Evolutionary conservation across 129 eudicot species (phyloP), one percentile per base, ranked within the genome.

Genomic region (Lactuca saligna): DNA sequence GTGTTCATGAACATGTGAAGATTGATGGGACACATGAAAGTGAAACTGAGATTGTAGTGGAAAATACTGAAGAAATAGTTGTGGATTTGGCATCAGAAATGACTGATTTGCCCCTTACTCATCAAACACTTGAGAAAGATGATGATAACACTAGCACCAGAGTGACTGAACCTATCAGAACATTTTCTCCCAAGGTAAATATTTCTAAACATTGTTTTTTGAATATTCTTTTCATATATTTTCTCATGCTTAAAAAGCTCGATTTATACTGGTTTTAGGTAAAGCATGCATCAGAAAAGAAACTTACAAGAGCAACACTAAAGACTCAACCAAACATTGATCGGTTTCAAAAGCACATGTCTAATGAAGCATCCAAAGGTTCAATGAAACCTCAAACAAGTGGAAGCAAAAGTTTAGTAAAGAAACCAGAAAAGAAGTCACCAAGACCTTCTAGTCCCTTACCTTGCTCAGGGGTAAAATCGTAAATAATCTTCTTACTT

Each of bases 111-210:
- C 69, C 73, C 6, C 14, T 35, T 61, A 33, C 66, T 44, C 42
- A 68, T 82, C 82, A 66, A 48, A 42, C 42, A 64, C 39, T 65
- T 60, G 73, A 77, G 78, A 75, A 44, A 56, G 81, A 72, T 72
- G 73, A 70, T 63, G 67, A 71, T 57, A 56, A 77, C 76, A 65
- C 72, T 63, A 56, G 70, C 65, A 53, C 73, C 29, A 25, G 29
- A 25, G 29, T 25, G 29, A 25, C 29, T 3, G 62, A 57, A 44
- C 62, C 68, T 54, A 80, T 17, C 64, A 76, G 17, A 54, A 37
- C 44, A 37, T 38, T 66, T 66, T 80, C 82, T 72, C 20, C 57
- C 70, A 70, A 89, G 92, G 96, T 86, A 37, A 15, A 60, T 37
- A 42, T 25, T 14, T 53, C 57, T 69, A 25, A 72, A 25, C 69